Percentiles rank a stretch among this genome's conserved stretches.
Evolutionary conservation across 805 yeast genomes (phyloP).

Genomic region (Sporopachydermia quercuum): DNA sequence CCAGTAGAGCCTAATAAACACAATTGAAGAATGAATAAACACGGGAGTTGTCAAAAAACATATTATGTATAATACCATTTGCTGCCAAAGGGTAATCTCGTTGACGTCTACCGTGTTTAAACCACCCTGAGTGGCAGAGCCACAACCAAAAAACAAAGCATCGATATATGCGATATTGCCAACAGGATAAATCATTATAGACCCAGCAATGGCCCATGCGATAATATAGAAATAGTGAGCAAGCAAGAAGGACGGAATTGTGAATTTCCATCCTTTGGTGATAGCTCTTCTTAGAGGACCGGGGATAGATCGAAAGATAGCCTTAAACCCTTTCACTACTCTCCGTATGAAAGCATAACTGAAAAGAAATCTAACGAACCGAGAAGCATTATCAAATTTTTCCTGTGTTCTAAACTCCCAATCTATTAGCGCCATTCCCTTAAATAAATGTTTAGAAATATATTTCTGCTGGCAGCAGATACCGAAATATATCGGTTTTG

Average conservation of each 20-base stretch:
- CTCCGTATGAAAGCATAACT: not conserved
- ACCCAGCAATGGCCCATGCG: constrained; percentile 42
- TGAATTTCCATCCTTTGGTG: not conserved
- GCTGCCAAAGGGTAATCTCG: constrained; percentile 58
- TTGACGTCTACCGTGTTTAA: constrained; percentile 67
- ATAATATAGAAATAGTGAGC: constrained; percentile 42
- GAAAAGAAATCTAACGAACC: not conserved
- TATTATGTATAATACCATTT: constrained; percentile 48
- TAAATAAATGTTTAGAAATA: too few species aligned
- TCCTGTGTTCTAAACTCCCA: too few species aligned
- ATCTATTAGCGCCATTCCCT: too few species aligned
- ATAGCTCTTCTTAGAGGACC: not conserved
- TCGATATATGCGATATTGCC: constrained; percentile 57
- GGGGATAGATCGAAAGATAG: not conserved
- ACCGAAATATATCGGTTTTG: too few species aligned
- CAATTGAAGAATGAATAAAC: constrained; percentile 66
- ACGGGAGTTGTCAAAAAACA: constrained; percentile 73
- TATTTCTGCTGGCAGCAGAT: too few species aligned
- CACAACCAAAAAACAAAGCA: constrained; percentile 58
- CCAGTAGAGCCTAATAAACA: constrained; percentile 73
- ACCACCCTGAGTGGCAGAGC: constrained; percentile 86
- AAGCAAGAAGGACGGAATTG: not conserved
- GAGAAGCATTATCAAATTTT: too few species aligned
- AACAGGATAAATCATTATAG: constrained; percentile 68
- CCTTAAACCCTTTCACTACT: not conserved